Percentiles rank a stretch among this genome's conserved stretches.
Evolutionary conservation across 2,329 filamentous ascomycete genomes (phyloP).

Genomic region (Sphaerulina vaccinii): DNA sequence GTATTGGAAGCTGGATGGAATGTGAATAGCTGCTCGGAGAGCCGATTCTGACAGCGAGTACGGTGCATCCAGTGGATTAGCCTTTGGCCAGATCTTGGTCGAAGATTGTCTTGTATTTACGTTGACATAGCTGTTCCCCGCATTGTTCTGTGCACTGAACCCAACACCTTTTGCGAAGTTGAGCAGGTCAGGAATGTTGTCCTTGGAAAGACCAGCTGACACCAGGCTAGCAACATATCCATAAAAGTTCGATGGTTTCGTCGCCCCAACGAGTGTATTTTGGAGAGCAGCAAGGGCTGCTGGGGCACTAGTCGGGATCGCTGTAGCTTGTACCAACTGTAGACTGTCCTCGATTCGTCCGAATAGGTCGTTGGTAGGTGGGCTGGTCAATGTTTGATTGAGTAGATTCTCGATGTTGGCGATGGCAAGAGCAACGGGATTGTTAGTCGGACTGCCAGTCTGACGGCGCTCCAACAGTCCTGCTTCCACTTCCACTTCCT

Average conservation of each 20-base stretch:
- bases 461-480: too few species aligned
- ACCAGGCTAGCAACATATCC: conserved; percentile 29
- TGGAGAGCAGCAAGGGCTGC: conserved; percentile 14
- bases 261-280: conserved; percentile 27
- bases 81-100: conserved; percentile 40
- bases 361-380: conserved; percentile 7
- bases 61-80: conserved; percentile 44
- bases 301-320: background rate
- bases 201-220: conserved; percentile 32
- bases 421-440: conserved; percentile 1
- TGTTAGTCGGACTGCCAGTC: too few species aligned
- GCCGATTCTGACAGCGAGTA: conserved; percentile 49
- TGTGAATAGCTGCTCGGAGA: conserved; percentile 53
- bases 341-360: conserved; percentile 12
- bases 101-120: conserved; percentile 26
- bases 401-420: conserved; percentile 2
- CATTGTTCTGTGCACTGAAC: conserved; percentile 9
- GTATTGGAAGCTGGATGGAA: conserved; percentile 50
- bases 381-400: conserved; percentile 7
- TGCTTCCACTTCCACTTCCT: background rate
- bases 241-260: conserved; percentile 13
- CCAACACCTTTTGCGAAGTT: conserved; percentile 24
- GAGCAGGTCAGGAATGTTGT: conserved; percentile 25
- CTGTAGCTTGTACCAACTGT: conserved; percentile 13
- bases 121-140: conserved; percentile 30